These are phyloP conservation scores for Termitomyces sp. DNA, from an alignment of 1,284 basidiomycete genomes.

Conservation along the genomic window DNA sequence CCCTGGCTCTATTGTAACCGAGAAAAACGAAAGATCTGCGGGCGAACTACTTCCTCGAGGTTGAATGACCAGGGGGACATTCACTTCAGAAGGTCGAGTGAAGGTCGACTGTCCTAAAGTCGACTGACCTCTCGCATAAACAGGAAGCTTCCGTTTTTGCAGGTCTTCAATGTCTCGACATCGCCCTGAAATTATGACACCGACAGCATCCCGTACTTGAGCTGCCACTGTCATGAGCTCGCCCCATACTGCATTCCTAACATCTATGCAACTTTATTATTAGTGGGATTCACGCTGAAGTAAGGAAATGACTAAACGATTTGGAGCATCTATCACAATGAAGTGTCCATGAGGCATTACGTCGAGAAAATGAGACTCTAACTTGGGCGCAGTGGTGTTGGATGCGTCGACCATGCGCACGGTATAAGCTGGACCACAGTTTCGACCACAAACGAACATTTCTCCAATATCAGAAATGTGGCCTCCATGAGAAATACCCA, in stretches of 20 bases:
- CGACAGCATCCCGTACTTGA: constrained; percentile 59
- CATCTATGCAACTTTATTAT: constrained; percentile 39
- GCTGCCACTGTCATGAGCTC: constrained; percentile 89
- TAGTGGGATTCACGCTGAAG: constrained; percentile 4
- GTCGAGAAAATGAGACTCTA: constrained; percentile 81
- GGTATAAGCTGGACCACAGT: constrained; percentile 84
- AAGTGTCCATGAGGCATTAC: constrained; percentile 63
- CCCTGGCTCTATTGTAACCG: constrained; percentile 65
- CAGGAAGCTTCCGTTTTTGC: constrained; percentile 60
- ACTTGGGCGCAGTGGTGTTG: constrained; percentile 62
- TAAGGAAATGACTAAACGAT: constrained; percentile 39
- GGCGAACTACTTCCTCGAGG: constrained; percentile 29
- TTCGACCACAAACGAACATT: constrained; percentile 36
- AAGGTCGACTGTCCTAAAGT: constrained; percentile 87
- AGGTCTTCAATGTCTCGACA: constrained; percentile 83
- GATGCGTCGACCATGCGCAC: constrained; percentile 78
- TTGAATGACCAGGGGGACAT: constrained; percentile 68
- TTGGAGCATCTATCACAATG: constrained; percentile 76
- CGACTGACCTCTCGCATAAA: constrained; percentile 79
- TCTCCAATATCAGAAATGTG: constrained; percentile 74
- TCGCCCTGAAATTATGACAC: constrained; percentile 79
- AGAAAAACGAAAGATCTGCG: constrained; percentile 39
- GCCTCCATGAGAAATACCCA: constrained; percentile 74
- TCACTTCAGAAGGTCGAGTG: constrained; percentile 77
- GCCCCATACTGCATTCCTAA: constrained; percentile 86